Base-by-base conservation (phyloP, 352 stramenopile species). In the Aphanomyces astaci region DNA sequence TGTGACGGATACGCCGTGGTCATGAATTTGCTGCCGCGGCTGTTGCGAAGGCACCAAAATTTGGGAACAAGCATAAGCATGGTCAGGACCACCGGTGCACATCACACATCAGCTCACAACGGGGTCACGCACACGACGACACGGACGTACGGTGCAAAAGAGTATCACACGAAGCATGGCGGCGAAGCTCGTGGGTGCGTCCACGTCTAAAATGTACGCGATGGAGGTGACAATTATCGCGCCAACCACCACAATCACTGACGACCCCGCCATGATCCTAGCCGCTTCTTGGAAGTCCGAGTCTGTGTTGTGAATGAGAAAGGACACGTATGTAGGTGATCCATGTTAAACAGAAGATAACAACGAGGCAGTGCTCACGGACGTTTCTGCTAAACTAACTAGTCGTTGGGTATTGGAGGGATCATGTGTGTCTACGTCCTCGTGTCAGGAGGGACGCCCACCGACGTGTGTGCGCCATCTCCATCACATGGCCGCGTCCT, bases 221-320 rank as follows among this genome's bases (percentile, higher is more conserved):
- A 88, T 71, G 7, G 77, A 77, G 25, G 85, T 52, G 28, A 86
- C 71, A n/a, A 87, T 53, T 22, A 87, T 48, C 30, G 73, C 73
- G 13, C 71, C 79, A 1, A 84, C 70, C 1, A 90, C 65, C 28
- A 91, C 80, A 2, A 88, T 68, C 0, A 79, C 3, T 0, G 75
- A 72, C 0, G 82, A 84, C 0, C n/a, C n/a, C n/a, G 65, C 73
- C 51, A 87, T 82, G 33, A 84, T 88, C 82, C 82, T 88, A 51
- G 82, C 73, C 4, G 80, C 77, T 31, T 90, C 82, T 52, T 90
- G 82, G 54, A 88, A 88, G 60, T 88, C 80, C 0, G 73, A 64
- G 30, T 78, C 86, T n/a, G 85, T 79, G 22, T 86, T 76, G n/a
- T 76, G 80, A 65, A 87, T 88, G 2, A 86, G 45, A 54, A 88